A percentile compares a stretch with the other conserved stretches of the same genome.
Evolutionary conservation across 768 basidiomycete species (phyloP).

Genomic region (Chalciporus sphaerocephalus): DNA sequence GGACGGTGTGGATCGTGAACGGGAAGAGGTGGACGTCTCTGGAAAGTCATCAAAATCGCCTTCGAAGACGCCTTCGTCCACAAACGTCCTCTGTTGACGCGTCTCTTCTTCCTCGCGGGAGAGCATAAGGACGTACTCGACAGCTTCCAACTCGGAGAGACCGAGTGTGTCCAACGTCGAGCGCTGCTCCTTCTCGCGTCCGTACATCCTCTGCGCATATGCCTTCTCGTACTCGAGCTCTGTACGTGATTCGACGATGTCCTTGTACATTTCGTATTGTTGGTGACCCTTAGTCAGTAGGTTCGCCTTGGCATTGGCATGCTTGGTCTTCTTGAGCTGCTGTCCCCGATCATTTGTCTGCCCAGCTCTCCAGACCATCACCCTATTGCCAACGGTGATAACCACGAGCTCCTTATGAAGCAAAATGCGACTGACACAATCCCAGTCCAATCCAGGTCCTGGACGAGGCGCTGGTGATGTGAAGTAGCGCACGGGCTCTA

Average conservation of each 20-base stretch:
- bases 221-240: conserved; percentile 50
- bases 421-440: conserved; percentile 53
- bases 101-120: conserved; percentile 66
- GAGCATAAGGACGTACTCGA: conserved; percentile 81
- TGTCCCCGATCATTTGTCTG: conserved; percentile 31
- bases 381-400: conserved; percentile 54
- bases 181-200: conserved; percentile 55
- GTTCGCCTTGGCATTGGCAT: conserved; percentile 24
- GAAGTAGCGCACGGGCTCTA: conserved; percentile 55
- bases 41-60: conserved; percentile 37
- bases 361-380: conserved; percentile 67
- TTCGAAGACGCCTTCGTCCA: conserved; percentile 56
- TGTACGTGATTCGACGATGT: conserved; percentile 55
- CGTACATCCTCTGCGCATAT: conserved; percentile 34
- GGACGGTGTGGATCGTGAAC: conserved; percentile 5
- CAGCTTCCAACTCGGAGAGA: conserved; percentile 65
- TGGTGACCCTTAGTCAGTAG: conserved; percentile 42
- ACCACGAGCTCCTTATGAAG: conserved; percentile 53
- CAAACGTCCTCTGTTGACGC: conserved; percentile 7
- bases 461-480: conserved; percentile 40
- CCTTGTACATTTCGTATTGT: conserved; percentile 57
- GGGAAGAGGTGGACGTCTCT: conserved; percentile 15
- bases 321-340: conserved; percentile 32
- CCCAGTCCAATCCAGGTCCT: conserved; percentile 33
- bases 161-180: conserved; percentile 59